Conservation (phyloP, 1,284 basidiomycete species). For the Mycosarcoma maydis region DNA sequence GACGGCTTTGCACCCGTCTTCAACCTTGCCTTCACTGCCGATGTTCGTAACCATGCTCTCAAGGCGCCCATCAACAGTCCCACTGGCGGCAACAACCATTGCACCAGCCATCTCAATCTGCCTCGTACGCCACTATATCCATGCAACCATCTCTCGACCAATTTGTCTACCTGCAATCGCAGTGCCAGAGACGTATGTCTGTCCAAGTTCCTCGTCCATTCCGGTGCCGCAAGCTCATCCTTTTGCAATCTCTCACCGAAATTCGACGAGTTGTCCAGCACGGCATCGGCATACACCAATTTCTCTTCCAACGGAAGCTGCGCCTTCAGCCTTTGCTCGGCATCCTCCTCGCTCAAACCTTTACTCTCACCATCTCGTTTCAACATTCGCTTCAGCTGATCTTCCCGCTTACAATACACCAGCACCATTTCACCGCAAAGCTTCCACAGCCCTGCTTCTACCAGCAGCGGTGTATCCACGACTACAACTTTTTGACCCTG, state of each 20-base stretch:
- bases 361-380: slow-evolving; percentile 47
- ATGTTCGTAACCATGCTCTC: slow-evolving; percentile 33
- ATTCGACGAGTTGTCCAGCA: slow-evolving; percentile 88
- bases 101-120: slow-evolving; percentile 75
- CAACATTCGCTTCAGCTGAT: slow-evolving; percentile 63
- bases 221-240: slow-evolving; percentile 6
- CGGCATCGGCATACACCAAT: slow-evolving; percentile 81
- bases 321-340: slow-evolving; percentile 78
- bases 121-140: slow-evolving; percentile 71
- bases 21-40: slow-evolving; percentile 26
- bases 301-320: slow-evolving; percentile 85
- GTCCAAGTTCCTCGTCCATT: slow-evolving; percentile 18
- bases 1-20: slow-evolving; percentile 6
- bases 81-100: slow-evolving; percentile 83
- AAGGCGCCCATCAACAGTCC: slow-evolving; percentile 70
- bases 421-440: slow-evolving; percentile 85
- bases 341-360: slow-evolving; percentile 71
- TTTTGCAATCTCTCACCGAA: slow-evolving; percentile 45
- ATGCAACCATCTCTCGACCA: slow-evolving; percentile 72
- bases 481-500: slow-evolving; percentile 81
- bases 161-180: slow-evolving; percentile 75
- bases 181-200: slow-evolving; percentile 35
- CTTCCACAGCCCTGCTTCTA: slow-evolving; percentile 87
- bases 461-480: slow-evolving; percentile 90
- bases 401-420: slow-evolving; percentile 74